These are phyloP conservation scores for Chalaropsis thielavioides DNA, from an alignment of 2,329 filamentous ascomycete genomes.

Conservation along the genomic window DNA sequence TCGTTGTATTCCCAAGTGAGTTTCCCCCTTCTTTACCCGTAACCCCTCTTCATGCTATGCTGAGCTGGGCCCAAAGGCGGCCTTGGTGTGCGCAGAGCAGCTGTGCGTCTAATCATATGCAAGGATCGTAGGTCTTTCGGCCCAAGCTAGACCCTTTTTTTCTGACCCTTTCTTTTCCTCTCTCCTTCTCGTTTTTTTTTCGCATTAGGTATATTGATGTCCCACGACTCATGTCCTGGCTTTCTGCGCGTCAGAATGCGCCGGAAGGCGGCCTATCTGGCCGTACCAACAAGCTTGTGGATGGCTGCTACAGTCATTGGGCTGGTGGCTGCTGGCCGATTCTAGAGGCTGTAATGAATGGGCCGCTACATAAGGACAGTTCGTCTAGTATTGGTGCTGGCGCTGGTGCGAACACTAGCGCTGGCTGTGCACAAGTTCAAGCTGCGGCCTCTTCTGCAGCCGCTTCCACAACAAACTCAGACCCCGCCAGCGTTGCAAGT, in stretches of 20 bases:
- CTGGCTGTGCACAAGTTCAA: constrained; percentile 7
- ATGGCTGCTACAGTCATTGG: constrained; percentile 98
- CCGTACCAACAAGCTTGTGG: constrained; percentile 92
- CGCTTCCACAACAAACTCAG: neutral
- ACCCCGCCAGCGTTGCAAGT: neutral
- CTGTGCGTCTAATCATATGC: neutral
- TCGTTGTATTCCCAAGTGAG: constrained; percentile 56
- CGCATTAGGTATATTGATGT: constrained; percentile 56
- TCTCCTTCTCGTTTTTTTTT: neutral
- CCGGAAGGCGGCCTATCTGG: constrained; percentile 90
- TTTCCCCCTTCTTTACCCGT: constrained; percentile 18
- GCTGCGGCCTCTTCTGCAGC: constrained; percentile 8
- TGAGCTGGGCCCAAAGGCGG: neutral
- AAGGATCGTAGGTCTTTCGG: neutral
- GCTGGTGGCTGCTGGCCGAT: constrained; percentile 89
- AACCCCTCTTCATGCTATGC: neutral
- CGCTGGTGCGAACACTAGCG: neutral
- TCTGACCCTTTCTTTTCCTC: neutral
- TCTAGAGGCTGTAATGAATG: constrained; percentile 62
- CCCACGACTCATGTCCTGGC: constrained; percentile 65
- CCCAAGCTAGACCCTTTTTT: neutral
- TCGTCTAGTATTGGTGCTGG: neutral
- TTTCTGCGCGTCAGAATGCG: constrained; percentile 74
- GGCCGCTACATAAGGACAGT: constrained; percentile 25
- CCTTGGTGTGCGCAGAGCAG: neutral